Evolutionary conservation across 306 rosid genomes (phyloP), one percentile per base, ranked within the genome.

Genomic region (Sicyos edulis): DNA sequence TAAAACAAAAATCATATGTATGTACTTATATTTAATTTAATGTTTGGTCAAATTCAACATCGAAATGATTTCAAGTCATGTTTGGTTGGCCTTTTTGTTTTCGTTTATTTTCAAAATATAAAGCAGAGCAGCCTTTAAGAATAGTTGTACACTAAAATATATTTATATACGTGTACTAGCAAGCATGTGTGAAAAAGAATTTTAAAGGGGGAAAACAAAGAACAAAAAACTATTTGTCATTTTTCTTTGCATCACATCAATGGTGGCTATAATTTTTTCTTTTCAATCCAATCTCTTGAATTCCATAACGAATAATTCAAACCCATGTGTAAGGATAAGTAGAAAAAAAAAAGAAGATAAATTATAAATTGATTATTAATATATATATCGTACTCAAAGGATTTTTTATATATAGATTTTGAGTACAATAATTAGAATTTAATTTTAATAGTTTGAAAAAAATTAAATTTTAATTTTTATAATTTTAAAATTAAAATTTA

Each of bases 61-160:
- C 2, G 4, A 34, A 34, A 34, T 34, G 40, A 34, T 34, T 2
- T 34, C 4, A 40, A 64, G 70, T 64, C 70, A 64, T 64, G 29
- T 19, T 64, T 64, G 70, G 32, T 64, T 34, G 53, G 70, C 32
- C 3, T 26, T 32, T 40, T 17, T 64, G 29, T 64, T 64, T 42
- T 24, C 16, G 20, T 62, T 62, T 62, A 62, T 62, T 15, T 10
- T 16, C 11, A 40, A 64, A 37, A 63, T 37, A 63, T n/a, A 34
- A 37, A 64, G 70, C 70, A 64, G 70, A 34, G 40, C 40, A 34
- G 40, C 53, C 70, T n/a, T 16, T 37, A n/a, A 34, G 49, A 15
- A 62, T 34, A 62, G 67, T 13, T 34, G 16, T 2, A 19, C 5
- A 15, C 20, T 61, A 32, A 62, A 34, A 62, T 62, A 62, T 9